These are phyloP conservation scores for Lasiodiplodia theobromae DNA, from an alignment of 2,329 filamentous ascomycete species.

Conservation along the genomic window DNA sequence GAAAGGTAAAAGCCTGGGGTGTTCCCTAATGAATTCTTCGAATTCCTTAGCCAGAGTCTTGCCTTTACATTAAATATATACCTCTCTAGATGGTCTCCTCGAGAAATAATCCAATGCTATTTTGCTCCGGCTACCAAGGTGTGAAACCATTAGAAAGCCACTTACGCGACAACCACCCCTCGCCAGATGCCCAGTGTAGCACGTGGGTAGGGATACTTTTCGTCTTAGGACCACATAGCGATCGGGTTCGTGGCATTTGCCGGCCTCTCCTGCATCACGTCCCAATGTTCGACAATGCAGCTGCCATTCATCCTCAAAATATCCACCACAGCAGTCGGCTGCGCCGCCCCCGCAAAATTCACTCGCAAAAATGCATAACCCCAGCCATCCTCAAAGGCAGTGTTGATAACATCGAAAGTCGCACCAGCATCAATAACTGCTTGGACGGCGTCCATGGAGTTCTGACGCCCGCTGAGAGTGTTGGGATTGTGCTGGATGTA, in stretches of 20 bases:
- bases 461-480: background rate
- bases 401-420: background rate
- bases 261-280: slow-evolving; percentile 1
- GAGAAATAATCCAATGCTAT: too few relatives aligned
- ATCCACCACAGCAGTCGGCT: background rate
- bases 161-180: too few relatives aligned
- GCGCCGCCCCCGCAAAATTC: background rate
- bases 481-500: background rate
- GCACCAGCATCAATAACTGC: too few relatives aligned
- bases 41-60: too few relatives aligned
- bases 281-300: background rate
- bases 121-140: too few relatives aligned
- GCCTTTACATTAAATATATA: too few relatives aligned
- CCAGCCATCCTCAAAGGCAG: background rate
- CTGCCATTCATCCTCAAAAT: background rate
- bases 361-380: background rate
- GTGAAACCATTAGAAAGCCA: too few relatives aligned
- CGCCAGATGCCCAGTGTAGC: too few relatives aligned
- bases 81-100: too few relatives aligned
- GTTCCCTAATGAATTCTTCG: too few relatives aligned
- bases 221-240: background rate
- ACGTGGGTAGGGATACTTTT: too few relatives aligned
- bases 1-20: too few relatives aligned
- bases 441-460: background rate
- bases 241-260: slow-evolving; percentile 1